These are phyloP conservation scores for Penicillium nucicola DNA, from an alignment of 495 filamentous ascomycete species.

Conservation along the genomic window DNA sequence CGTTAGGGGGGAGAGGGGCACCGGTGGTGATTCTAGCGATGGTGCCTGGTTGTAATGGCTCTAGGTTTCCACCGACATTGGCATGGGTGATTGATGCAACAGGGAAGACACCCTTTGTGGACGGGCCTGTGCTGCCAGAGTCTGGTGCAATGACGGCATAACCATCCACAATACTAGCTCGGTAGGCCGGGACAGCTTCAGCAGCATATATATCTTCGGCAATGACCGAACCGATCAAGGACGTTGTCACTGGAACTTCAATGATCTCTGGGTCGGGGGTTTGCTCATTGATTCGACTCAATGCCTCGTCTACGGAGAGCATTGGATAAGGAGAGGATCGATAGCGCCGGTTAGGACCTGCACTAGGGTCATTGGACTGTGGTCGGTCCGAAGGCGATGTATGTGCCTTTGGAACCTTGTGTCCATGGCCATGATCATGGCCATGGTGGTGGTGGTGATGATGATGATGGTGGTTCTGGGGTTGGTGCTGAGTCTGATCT, in stretches of 20 bases:
- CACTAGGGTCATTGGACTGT: constrained; percentile 76
- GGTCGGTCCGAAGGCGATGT: constrained; percentile 59
- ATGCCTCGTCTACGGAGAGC: constrained; percentile 78
- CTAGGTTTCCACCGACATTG: constrained; percentile 55
- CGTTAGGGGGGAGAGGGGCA: constrained; percentile 82
- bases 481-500: constrained; percentile 30
- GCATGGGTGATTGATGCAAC: constrained; percentile 88
- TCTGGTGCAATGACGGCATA: constrained; percentile 68
- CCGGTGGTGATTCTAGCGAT: constrained; percentile 92
- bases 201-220: constrained; percentile 77
- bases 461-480: constrained; percentile 51
- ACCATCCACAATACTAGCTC: constrained; percentile 95
- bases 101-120: constrained; percentile 74
- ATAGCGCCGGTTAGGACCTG: constrained; percentile 73
- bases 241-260: constrained; percentile 55
- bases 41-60: constrained; percentile 64
- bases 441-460: constrained; percentile 52
- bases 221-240: constrained; percentile 70
- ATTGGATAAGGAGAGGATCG: constrained; percentile 90
- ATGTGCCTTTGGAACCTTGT: constrained; percentile 67
- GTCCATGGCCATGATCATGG: constrained; percentile 61
- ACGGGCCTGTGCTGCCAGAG: constrained; percentile 47
- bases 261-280: constrained; percentile 58
- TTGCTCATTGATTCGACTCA: constrained; percentile 65
- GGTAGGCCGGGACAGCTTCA: constrained; percentile 86